Base-by-base conservation (phyloP, 495 filamentous ascomycete genomes). In the Glarea lozoyensis region DNA sequence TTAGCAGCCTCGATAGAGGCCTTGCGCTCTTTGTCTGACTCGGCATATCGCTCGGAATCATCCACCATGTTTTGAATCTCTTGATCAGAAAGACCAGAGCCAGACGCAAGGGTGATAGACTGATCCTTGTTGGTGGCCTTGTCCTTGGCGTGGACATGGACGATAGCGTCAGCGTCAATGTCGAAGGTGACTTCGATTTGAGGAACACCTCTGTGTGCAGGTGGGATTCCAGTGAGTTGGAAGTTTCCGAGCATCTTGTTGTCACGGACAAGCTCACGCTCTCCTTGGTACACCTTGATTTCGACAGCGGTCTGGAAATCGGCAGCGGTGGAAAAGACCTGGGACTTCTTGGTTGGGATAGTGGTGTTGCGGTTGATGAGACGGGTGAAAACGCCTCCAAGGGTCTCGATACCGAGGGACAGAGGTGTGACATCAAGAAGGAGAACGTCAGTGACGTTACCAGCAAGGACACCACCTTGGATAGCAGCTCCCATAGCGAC, bases 231-330 rank as follows among this genome's bases (percentile, higher is more conserved):
- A 58, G 95, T 88, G 47, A 98, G 84, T 77, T 98, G 92, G 85
- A 98, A 98, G 85, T 98, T 97, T 27, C 92, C 92, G 15, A 98
- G 80, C 45, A 98, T 72, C 76, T 98, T 98, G 82, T 98, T 98
- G 75, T 98, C 92, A 61, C 81, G 81, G 60, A 98, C 92, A 43
- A 98, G 86, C 72, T 98, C 92, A 84, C 92, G 92, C 76, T 98
- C 92, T 73, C 92, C 92, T 79, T 98, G 92, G 85, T 81, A 97
- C 43, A 98, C 93, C 82, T 98, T 98, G 78, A 98, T 98, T 76
- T 98, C 92, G 64, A 98, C 92, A 55, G 92, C 92, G 47, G 86
- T 94, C 78, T 98, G 92, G 85, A 94, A 96, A 62, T 98, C 92
- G 56, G 92, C 92, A 41, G 92, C 92, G 36, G 92, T 98, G 40